Evolutionary conservation across 192 early-diverging fungal species (phyloP).

Genomic region (Umbelopsis isabellina): DNA sequence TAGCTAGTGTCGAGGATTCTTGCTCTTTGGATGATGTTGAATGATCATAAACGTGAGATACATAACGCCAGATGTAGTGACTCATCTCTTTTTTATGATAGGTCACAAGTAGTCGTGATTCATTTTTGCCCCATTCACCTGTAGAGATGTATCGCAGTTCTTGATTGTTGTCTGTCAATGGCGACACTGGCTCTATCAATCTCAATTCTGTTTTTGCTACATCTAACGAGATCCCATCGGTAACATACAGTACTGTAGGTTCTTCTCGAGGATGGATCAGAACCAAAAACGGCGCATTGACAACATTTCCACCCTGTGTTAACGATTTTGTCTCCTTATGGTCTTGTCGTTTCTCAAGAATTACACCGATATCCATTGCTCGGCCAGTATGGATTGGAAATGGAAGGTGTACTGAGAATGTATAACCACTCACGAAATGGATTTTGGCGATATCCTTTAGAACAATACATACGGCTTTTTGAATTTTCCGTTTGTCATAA

Average conservation of each 20-base stretch:
- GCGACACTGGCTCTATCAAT: not conserved
- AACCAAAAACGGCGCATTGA: not conserved
- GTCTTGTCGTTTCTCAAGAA: slow-evolving; percentile 9
- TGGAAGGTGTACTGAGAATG: slow-evolving; percentile 11
- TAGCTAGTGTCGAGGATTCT: slow-evolving; percentile 3
- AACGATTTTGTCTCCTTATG: not conserved
- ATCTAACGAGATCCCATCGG: not conserved
- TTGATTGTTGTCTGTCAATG: not conserved
- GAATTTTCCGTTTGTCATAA: not conserved
- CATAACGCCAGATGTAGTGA: slow-evolving; percentile 12
- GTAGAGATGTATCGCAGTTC: not conserved
- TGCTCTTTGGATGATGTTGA: not conserved
- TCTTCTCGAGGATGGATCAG: slow-evolving; percentile 8
- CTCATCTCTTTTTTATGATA: slow-evolving; percentile 19
- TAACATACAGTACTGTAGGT: not conserved
- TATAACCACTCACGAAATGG: slow-evolving; percentile 1
- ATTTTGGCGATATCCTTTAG: slow-evolving; percentile 16
- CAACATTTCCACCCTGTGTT: not conserved
- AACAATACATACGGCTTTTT: slow-evolving; percentile 19
- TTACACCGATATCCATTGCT: slow-evolving; percentile 9
- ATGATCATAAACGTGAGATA: not conserved
- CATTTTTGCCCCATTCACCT: not conserved
- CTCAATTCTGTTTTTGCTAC: not conserved
- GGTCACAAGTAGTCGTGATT: not conserved
- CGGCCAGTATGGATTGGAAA: slow-evolving; percentile 13